Conservation (phyloP, 768 basidiomycete genomes). For the Tylopilus subfusipes region DNA sequence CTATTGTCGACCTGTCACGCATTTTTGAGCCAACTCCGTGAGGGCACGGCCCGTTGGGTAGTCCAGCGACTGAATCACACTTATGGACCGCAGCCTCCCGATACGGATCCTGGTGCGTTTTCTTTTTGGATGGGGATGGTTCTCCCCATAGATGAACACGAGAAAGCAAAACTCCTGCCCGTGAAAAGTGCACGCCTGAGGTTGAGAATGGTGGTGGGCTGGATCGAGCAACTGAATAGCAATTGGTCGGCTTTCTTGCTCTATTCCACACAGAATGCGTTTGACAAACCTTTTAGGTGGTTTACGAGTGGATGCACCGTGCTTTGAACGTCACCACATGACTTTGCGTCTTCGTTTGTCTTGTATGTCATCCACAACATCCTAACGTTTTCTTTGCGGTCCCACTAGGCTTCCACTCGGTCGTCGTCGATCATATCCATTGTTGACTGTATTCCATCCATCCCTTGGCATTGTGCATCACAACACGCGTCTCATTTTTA, state of each 20-base stretch:
- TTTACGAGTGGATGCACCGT: constrained; percentile 69
- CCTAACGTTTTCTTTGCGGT: constrained; percentile 1
- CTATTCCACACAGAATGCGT: constrained; percentile 15
- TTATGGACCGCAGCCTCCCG: constrained; percentile 69
- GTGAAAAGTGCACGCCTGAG: constrained; percentile 76
- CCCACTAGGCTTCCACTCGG: constrained; percentile 8
- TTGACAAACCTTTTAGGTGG: constrained; percentile 52
- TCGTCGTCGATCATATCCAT: constrained; percentile 3
- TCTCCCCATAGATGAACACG: constrained; percentile 86
- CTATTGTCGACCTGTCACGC: constrained; percentile 54
- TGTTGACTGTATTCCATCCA: constrained; percentile 18
- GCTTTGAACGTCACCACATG: constrained; percentile 30
- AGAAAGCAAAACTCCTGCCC: constrained; percentile 83
- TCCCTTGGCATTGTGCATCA: constrained; percentile 15
- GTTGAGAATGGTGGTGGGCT: constrained; percentile 82
- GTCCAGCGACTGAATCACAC: constrained; percentile 79
- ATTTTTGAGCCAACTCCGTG: constrained; percentile 58
- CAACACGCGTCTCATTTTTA: constrained; percentile 2
- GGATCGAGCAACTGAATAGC: constrained; percentile 79
- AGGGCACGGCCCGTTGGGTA: constrained; percentile 88
- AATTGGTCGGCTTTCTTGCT: constrained; percentile 43
- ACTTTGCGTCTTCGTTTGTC: background rate
- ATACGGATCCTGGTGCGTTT: constrained; percentile 61
- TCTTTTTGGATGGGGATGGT: constrained; percentile 90
- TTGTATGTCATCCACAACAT: constrained; percentile 13